phyloP scores from a whole-genome alignment of 768 basidiomycete genomes.

The Fomitopsis pulvina region DNA sequence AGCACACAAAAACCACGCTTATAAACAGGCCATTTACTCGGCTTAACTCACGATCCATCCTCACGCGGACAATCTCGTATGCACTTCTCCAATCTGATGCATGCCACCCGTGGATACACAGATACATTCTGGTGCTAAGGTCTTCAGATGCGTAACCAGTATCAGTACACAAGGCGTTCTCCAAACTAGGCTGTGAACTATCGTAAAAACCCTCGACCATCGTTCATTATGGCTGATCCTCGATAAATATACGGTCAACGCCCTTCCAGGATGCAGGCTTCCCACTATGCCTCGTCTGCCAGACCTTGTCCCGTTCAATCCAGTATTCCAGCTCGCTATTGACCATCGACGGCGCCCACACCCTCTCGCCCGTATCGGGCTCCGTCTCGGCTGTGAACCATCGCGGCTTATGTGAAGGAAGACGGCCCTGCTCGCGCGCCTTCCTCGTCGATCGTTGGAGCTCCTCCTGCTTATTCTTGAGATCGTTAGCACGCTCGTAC shows the following conservation, averaged over 20 bases:
- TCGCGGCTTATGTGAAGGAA: slow-evolving; percentile 69
- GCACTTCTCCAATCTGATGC: too few species aligned
- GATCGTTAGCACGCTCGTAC: slow-evolving; percentile 76
- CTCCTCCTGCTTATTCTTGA: slow-evolving; percentile 81
- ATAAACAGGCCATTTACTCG: too few species aligned
- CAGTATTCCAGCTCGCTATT: slow-evolving; percentile 70
- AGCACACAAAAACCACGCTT: too few species aligned
- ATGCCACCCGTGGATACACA: too few species aligned
- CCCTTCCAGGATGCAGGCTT: slow-evolving; percentile 48
- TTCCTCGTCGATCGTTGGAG: slow-evolving; percentile 65
- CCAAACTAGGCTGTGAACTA: too few species aligned
- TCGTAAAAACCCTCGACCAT: too few species aligned
- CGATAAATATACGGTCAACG: slow-evolving; percentile 80
- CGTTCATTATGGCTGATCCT: slow-evolving; percentile 35
- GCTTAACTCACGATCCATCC: too few species aligned
- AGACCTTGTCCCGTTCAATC: slow-evolving; percentile 66
- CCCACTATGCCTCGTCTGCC: slow-evolving; percentile 31
- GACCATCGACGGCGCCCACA: slow-evolving; percentile 68
- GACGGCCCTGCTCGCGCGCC: slow-evolving; percentile 66
- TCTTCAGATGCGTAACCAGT: too few species aligned
- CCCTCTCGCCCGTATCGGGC: slow-evolving; percentile 81
- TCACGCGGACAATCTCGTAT: too few species aligned
- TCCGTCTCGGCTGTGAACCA: slow-evolving; percentile 87
- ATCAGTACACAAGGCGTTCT: too few species aligned
- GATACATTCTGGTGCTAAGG: too few species aligned